A percentile compares a stretch with the other conserved stretches of the same genome.
phyloP scores from a whole-genome alignment of 768 basidiomycete species.

The Dacryopinax spathularia region DNA sequence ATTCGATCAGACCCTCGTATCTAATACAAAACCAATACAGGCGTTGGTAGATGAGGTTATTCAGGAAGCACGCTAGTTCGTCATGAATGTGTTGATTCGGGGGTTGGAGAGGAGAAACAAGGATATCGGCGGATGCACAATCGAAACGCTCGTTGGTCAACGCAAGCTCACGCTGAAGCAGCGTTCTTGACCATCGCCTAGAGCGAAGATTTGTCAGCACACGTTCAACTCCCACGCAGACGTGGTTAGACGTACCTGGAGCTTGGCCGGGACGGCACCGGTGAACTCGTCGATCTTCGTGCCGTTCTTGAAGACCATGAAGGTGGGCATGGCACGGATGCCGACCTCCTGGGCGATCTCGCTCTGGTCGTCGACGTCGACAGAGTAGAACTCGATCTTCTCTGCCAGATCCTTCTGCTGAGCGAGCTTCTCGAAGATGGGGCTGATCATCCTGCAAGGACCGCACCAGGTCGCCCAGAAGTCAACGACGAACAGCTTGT shows the following conservation, averaged over 20 bases:
- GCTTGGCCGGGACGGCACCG: constrained; percentile 7
- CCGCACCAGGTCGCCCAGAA: constrained; percentile 73
- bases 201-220: neutral
- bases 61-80: neutral
- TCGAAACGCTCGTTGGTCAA: too few relatives aligned
- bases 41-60: neutral
- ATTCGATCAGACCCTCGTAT: neutral
- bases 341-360: constrained; percentile 35
- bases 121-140: neutral
- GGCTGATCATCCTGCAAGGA: constrained; percentile 52
- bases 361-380: constrained; percentile 49
- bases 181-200: neutral
- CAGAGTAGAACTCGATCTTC: constrained; percentile 49
- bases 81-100: neutral
- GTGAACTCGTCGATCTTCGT: constrained; percentile 11
- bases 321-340: constrained; percentile 39
- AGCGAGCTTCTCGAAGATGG: constrained; percentile 48
- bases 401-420: constrained; percentile 20
- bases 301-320: constrained; percentile 13
- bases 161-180: too few relatives aligned
- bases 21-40: neutral
- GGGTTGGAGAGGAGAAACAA: neutral
- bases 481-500: constrained; percentile 42
- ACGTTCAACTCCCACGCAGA: neutral
- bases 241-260: neutral